Conservation (phyloP, 2,329 filamentous ascomycete species). For the Stagonosporopsis rhizophila region DNA sequence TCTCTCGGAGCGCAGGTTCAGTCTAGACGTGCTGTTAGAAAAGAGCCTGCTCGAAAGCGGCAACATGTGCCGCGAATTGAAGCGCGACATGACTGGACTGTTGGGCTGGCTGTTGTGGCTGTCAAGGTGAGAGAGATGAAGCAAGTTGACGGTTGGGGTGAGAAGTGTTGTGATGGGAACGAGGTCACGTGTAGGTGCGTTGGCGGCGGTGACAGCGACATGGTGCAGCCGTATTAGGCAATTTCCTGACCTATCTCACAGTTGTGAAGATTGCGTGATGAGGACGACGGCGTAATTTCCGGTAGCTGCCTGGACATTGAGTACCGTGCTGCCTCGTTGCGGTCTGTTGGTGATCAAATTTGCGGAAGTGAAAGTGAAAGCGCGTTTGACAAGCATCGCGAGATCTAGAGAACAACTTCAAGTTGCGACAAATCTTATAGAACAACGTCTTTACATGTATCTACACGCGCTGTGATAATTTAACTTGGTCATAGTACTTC, state of each 20-base stretch:
- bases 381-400: slow-evolving; percentile 1
- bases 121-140: neutral
- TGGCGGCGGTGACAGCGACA: neutral
- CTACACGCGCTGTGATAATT: neutral
- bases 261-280: neutral
- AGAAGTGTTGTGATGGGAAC: neutral
- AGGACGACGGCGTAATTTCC: neutral
- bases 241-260: neutral
- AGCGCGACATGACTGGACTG: neutral
- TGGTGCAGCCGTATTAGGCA: neutral
- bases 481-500: neutral
- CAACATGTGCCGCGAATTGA: slow-evolving; percentile 3
- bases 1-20: slow-evolving; percentile 2
- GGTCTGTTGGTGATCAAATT: slow-evolving; percentile 5
- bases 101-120: neutral
- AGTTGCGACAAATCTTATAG: neutral
- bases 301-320: neutral
- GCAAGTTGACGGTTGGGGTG: neutral
- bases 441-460: neutral
- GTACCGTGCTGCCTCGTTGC: neutral
- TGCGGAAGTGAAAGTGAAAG: slow-evolving; percentile 6
- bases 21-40: neutral
- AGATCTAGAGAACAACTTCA: neutral
- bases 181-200: neutral
- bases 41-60: neutral